Evolutionary conservation across 2,329 filamentous ascomycete species (phyloP).

Genomic region (Colletotrichum melonis): DNA sequence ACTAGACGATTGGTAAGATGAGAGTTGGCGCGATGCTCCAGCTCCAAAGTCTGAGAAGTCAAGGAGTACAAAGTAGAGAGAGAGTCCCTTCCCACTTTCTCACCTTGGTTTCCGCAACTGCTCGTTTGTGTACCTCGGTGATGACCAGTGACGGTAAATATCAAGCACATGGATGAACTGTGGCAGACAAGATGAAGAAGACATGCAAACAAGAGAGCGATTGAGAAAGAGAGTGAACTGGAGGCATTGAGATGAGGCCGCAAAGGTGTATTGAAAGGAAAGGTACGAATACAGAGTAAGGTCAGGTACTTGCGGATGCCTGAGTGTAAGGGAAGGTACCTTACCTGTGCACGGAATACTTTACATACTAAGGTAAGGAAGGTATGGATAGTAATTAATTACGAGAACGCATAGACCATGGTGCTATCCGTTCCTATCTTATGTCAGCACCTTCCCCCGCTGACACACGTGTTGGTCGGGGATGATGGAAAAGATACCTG

Average conservation of each 20-base stretch:
- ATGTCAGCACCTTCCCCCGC: not conserved
- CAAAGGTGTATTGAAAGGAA: not conserved
- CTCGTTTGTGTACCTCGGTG: not conserved
- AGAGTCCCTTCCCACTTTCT: not conserved
- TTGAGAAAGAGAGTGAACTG: not conserved
- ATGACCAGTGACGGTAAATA: not conserved
- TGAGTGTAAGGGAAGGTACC: no score
- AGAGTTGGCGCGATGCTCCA: not conserved
- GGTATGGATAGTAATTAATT: not conserved
- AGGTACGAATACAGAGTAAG: no score
- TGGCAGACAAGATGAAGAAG: not conserved
- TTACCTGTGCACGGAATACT: no score
- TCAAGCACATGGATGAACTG: not conserved
- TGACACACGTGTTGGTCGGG: slow-evolving; percentile 5
- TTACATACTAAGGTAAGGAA: not conserved
- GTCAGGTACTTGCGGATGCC: no score
- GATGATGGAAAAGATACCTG: not conserved
- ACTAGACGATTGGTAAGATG: slow-evolving; percentile 4
- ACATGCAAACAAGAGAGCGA: not conserved
- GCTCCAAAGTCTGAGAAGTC: not conserved
- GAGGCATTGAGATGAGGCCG: not conserved
- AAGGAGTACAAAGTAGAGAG: not conserved
- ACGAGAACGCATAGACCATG: not conserved
- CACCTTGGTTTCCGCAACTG: not conserved
- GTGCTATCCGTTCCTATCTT: not conserved